Conservation (phyloP, 2,329 filamentous ascomycete genomes). For the Ascochyta fabae region DNA sequence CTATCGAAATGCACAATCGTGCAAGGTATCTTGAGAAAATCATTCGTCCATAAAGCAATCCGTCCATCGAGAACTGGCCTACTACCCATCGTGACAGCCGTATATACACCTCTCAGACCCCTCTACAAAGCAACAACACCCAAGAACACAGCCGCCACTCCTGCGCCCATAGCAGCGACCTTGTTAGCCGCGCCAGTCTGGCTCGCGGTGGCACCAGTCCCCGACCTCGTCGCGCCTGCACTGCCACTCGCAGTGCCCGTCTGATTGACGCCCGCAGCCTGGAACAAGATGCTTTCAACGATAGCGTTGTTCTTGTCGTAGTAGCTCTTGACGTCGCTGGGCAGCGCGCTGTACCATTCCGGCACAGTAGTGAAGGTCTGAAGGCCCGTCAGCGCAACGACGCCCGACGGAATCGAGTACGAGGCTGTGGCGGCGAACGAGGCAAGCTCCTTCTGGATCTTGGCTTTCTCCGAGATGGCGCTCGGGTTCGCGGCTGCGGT, state of each 20-base stretch:
- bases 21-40: neutral
- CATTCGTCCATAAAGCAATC: neutral
- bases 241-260: slow-evolving; percentile 11
- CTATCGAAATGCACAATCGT: neutral
- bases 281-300: slow-evolving; percentile 25
- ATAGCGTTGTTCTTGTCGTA: slow-evolving; percentile 28
- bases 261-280: slow-evolving; percentile 20
- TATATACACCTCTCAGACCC: neutral
- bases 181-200: slow-evolving; percentile 15
- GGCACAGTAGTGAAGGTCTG: slow-evolving; percentile 27
- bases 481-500: slow-evolving; percentile 19
- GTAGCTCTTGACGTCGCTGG: slow-evolving; percentile 33
- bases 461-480: slow-evolving; percentile 20
- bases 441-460: slow-evolving; percentile 26
- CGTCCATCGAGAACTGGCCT: neutral
- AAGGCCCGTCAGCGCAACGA: slow-evolving; percentile 22
- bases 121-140: slow-evolving; percentile 32
- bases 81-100: neutral
- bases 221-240: slow-evolving; percentile 14
- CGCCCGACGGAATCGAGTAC: slow-evolving; percentile 23
- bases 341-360: slow-evolving; percentile 33
- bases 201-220: slow-evolving; percentile 1
- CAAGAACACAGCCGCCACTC: slow-evolving; percentile 28
- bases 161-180: slow-evolving; percentile 23
- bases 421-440: slow-evolving; percentile 31